Percentiles rank a stretch among this genome's conserved stretches.
Evolutionary conservation across 2,329 filamentous ascomycete species (phyloP).

Genomic region (Calonectria pteridis): DNA sequence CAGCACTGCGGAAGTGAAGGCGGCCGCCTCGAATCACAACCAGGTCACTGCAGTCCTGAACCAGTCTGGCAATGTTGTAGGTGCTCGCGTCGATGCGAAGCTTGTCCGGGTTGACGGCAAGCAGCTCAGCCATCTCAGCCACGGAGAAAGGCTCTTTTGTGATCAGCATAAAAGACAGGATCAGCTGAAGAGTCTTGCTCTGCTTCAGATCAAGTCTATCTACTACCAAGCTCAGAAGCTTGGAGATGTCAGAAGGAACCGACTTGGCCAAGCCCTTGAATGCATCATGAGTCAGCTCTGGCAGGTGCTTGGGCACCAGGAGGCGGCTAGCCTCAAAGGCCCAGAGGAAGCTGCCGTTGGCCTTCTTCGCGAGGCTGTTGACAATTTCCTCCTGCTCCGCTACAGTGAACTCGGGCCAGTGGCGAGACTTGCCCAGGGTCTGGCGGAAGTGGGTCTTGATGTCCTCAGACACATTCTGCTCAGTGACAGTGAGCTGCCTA

Average conservation of each 20-base stretch:
- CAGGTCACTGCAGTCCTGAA: conserved; percentile 41
- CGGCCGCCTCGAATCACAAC: conserved; percentile 50
- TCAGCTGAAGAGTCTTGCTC: conserved; percentile 32
- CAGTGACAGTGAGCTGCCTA: conserved; percentile 49
- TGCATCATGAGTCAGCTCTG: conserved; percentile 32
- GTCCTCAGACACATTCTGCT: conserved; percentile 49
- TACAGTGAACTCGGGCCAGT: conserved; percentile 41
- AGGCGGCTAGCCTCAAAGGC: conserved; percentile 50
- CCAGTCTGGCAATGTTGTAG: conserved; percentile 33
- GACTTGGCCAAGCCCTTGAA: conserved; percentile 26
- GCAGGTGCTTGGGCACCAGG: conserved; percentile 33
- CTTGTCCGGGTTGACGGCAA: conserved; percentile 45
- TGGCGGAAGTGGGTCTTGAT: conserved; percentile 45
- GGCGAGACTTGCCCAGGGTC: conserved; percentile 27
- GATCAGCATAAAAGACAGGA: conserved; percentile 52
- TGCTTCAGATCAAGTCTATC: conserved; percentile 30
- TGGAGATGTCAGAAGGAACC: conserved; percentile 24
- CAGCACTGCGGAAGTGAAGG: conserved; percentile 53
- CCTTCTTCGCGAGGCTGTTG: conserved; percentile 46
- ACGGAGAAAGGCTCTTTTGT: conserved; percentile 48
- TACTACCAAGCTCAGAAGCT: conserved; percentile 27
- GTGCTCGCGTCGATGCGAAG: conserved; percentile 9
- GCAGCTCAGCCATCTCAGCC: conserved; percentile 49
- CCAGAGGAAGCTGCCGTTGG: conserved; percentile 54
- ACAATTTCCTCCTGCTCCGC: conserved; percentile 45